phyloP scores from a whole-genome alignment of 2,329 filamentous ascomycete species.

The Verticillium zaregamsianum region DNA sequence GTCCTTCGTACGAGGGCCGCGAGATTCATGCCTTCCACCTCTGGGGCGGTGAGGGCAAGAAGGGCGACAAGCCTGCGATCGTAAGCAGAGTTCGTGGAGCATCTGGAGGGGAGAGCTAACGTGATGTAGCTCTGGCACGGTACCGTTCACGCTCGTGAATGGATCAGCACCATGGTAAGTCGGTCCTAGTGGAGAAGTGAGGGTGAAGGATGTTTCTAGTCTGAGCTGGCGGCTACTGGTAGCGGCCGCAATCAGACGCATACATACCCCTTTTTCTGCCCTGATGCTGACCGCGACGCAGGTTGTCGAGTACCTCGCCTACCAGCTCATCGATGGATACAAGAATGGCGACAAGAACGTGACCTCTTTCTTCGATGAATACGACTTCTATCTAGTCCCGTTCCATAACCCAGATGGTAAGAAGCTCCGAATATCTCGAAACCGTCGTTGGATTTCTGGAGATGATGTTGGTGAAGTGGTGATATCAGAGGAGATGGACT shows the following conservation, averaged over 20 bases:
- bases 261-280: slow-evolving; percentile 35
- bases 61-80: slow-evolving; percentile 39
- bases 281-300: slow-evolving; percentile 8
- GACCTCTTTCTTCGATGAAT: slow-evolving; percentile 45
- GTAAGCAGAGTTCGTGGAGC: slow-evolving; percentile 6
- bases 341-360: slow-evolving; percentile 27
- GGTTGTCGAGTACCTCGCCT: slow-evolving; percentile 21
- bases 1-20: slow-evolving; percentile 39
- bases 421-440: not conserved
- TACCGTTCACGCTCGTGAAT: slow-evolving; percentile 50
- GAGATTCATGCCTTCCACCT: slow-evolving; percentile 56
- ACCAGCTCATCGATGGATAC: slow-evolving; percentile 39
- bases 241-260: not conserved
- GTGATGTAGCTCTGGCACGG: slow-evolving; percentile 34
- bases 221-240: no score
- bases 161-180: slow-evolving; percentile 55
- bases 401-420: slow-evolving; percentile 49
- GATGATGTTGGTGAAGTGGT: not conserved
- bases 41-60: slow-evolving; percentile 35
- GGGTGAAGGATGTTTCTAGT: not conserved
- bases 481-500: slow-evolving; percentile 4
- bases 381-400: slow-evolving; percentile 55
- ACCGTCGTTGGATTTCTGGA: not conserved
- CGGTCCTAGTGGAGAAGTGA: slow-evolving; percentile 18
- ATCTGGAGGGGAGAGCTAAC: not conserved